Conservation (phyloP, 1,284 basidiomycete species). For the Agroathelia rolfsii region DNA sequence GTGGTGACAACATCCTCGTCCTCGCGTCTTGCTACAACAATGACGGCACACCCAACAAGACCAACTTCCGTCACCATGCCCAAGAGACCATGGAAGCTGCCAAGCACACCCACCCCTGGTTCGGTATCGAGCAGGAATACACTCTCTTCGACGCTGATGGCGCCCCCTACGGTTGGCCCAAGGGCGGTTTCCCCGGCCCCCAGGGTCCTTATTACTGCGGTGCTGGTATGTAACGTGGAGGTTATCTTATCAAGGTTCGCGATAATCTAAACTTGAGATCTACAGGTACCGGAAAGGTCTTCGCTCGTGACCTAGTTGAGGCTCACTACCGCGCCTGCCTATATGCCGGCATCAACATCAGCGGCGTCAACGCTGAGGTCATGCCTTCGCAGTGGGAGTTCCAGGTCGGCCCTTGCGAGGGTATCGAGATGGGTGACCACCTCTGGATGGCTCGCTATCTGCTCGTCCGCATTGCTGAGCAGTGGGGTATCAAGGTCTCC, state of each 20-base stretch:
- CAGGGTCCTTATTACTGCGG: constrained; percentile 99
- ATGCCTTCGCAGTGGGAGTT: constrained; percentile 99
- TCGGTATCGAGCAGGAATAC: constrained; percentile 99
- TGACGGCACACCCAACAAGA: constrained; percentile 96
- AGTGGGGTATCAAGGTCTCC: constrained; percentile 96
- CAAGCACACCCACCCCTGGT: constrained; percentile 84
- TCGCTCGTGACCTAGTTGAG: constrained; percentile 97
- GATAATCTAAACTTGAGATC: constrained; percentile 9
- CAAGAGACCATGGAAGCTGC: constrained; percentile 91
- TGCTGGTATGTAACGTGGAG: constrained; percentile 62
- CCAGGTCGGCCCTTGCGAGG: constrained; percentile 97
- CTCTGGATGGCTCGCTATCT: constrained; percentile 96
- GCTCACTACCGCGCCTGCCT: constrained; percentile 98
- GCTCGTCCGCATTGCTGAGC: constrained; percentile 88
- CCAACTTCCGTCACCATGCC: constrained; percentile 88
- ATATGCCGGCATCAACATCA: constrained; percentile 96
- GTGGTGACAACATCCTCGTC: constrained; percentile 95
- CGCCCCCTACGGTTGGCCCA: constrained; percentile 92
- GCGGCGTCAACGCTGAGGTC: constrained; percentile 99
- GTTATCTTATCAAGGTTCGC: constrained; percentile 11
- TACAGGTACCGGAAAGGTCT: constrained; percentile 88
- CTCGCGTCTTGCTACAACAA: constrained; percentile 98
- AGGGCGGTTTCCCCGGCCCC: constrained; percentile 98
- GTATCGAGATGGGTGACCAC: constrained; percentile 98
- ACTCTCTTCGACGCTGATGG: constrained; percentile 94